Percentiles rank a stretch among this genome's conserved stretches.
phyloP scores from a whole-genome alignment of 2,329 filamentous ascomycete species.

The Tolypocladium tropicale region DNA sequence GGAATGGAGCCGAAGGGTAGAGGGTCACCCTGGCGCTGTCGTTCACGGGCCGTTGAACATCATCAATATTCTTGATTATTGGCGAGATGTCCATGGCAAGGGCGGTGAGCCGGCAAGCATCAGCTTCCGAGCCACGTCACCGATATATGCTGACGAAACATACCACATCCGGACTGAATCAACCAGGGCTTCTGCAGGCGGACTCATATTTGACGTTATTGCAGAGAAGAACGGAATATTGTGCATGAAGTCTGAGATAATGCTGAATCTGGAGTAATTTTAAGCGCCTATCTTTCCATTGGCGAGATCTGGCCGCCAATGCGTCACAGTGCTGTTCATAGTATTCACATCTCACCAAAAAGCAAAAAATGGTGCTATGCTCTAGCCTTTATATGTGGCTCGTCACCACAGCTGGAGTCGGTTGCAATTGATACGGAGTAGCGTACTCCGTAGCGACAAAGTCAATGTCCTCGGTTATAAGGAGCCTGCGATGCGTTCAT shows the following conservation, averaged over 20 bases:
- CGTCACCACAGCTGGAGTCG: no score
- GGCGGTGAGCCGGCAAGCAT: conserved; percentile 27
- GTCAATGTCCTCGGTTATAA: background rate
- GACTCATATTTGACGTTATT: conserved; percentile 30
- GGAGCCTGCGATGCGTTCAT: no score
- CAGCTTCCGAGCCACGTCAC: conserved; percentile 58
- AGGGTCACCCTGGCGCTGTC: conserved; percentile 60
- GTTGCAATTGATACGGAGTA: no score
- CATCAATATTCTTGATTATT: conserved; percentile 61
- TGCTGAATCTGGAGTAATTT: background rate
- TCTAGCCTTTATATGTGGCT: no score
- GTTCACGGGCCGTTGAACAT: conserved; percentile 76
- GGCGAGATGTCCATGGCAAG: conserved; percentile 37
- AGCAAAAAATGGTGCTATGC: no score
- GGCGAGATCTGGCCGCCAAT: background rate
- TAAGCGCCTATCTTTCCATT: background rate
- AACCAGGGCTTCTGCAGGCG: conserved; percentile 22
- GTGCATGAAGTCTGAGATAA: conserved; percentile 2
- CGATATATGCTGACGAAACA: conserved; percentile 57
- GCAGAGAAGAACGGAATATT: conserved; percentile 29
- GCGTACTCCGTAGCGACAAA: no score
- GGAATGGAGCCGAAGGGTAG: conserved; percentile 50
- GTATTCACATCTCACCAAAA: background rate
- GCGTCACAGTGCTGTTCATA: background rate
- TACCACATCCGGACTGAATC: conserved; percentile 49